Evolutionary conservation across 208 protist genomes (phyloP).

Genomic region (Trypanosoma theileri): DNA sequence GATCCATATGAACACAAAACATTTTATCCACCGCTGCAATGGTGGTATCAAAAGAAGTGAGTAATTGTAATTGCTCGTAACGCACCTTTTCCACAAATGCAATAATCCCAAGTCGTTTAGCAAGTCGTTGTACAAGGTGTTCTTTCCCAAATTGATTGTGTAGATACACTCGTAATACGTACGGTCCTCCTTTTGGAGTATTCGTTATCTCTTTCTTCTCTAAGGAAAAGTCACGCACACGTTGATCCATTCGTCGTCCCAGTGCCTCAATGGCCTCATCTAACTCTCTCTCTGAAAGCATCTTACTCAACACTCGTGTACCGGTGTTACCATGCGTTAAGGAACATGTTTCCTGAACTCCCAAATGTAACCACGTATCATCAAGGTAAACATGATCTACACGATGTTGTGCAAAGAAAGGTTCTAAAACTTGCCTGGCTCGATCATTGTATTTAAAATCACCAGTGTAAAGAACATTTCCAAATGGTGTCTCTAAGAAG

Average conservation of each 20-base stretch:
- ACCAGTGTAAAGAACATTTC: constrained; percentile 76
- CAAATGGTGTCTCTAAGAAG: constrained; percentile 55
- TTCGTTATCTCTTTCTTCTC: neutral
- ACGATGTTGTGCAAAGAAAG: constrained; percentile 48
- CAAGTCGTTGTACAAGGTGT: constrained; percentile 60
- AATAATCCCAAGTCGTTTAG: constrained; percentile 45
- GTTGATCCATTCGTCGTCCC: constrained; percentile 60
- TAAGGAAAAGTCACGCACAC: constrained; percentile 28
- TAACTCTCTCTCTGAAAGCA: constrained; percentile 59
- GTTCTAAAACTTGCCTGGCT: constrained; percentile 29
- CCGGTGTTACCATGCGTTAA: constrained; percentile 16
- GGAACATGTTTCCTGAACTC: constrained; percentile 4
- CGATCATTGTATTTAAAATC: constrained; percentile 72
- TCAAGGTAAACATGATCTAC: constrained; percentile 87
- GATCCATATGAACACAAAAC: constrained; percentile 10
- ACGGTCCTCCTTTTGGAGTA: constrained; percentile 23
- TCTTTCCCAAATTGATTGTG: constrained; percentile 88
- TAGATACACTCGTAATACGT: constrained; percentile 66
- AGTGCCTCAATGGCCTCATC: constrained; percentile 72
- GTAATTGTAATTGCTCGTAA: constrained; percentile 44
- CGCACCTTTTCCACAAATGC: constrained; percentile 59
- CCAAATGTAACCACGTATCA: constrained; percentile 83
- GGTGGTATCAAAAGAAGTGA: constrained; percentile 36
- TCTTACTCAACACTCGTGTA: constrained; percentile 48
- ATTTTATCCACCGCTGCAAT: constrained; percentile 13